phyloP scores from a whole-genome alignment of 768 basidiomycete genomes.

The Termitomyces sp. region DNA sequence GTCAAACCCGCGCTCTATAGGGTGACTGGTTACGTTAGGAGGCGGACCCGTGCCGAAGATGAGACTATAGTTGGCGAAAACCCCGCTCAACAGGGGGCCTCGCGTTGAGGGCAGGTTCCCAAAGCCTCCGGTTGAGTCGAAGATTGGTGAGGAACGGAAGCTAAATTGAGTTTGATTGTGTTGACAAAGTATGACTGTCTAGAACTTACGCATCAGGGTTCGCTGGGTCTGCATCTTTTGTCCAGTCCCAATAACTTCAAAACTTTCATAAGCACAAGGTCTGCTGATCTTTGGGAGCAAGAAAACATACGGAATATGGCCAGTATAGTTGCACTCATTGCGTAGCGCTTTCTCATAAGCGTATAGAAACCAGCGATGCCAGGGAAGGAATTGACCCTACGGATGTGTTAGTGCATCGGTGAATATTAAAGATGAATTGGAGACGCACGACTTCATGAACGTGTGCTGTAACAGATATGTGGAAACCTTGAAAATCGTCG shows the following conservation, averaged over 20 bases:
- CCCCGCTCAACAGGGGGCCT: conserved; percentile 25
- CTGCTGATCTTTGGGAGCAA: background rate
- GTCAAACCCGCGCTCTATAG: conserved; percentile 26
- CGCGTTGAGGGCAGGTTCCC: conserved; percentile 26
- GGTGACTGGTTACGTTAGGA: conserved; percentile 22
- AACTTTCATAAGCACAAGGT: background rate
- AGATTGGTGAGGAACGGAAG: conserved; percentile 26
- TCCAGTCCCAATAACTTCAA: conserved; percentile 36
- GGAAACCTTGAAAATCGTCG: conserved; percentile 8
- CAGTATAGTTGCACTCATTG: conserved; percentile 20
- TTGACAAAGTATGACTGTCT: background rate
- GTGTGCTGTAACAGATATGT: background rate
- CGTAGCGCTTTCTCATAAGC: conserved; percentile 19
- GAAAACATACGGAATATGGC: conserved; percentile 18
- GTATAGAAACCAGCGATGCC: conserved; percentile 23
- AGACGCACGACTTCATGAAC: conserved; percentile 6
- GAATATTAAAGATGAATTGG: too few relatives aligned
- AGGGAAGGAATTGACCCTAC: conserved; percentile 25
- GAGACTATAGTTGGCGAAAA: conserved; percentile 27
- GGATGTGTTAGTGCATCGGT: too few relatives aligned
- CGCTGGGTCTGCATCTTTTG: conserved; percentile 23
- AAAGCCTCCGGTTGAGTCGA: conserved; percentile 29
- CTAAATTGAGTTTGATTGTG: conserved; percentile 12
- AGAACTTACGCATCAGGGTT: conserved; percentile 14
- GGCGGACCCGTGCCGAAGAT: conserved; percentile 28